Evolutionary conservation across 2,329 filamentous ascomycete genomes (phyloP).

Genomic region (Scytalidium lignicola): DNA sequence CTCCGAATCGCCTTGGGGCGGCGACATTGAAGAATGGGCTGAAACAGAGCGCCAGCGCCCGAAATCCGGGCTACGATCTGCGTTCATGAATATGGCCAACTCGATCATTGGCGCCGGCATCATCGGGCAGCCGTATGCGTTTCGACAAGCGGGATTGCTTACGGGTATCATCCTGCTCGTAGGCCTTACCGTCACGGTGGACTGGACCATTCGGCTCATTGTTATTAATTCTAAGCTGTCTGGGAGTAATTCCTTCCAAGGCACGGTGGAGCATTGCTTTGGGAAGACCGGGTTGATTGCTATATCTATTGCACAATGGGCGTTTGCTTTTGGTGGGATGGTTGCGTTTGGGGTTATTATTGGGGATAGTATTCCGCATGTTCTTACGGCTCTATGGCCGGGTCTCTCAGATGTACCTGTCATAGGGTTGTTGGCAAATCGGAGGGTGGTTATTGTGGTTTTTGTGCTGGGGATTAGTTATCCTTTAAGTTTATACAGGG

Average conservation of each 20-base stretch:
- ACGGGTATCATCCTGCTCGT: slow-evolving; percentile 76
- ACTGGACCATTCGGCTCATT: slow-evolving; percentile 97
- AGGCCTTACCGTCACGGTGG: slow-evolving; percentile 73
- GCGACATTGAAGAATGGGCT: slow-evolving; percentile 41
- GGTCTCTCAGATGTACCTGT: slow-evolving; percentile 67
- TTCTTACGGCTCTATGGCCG: slow-evolving; percentile 78
- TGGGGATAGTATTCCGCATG: slow-evolving; percentile 91
- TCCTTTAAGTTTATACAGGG: slow-evolving; percentile 86
- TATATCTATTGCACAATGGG: slow-evolving; percentile 88
- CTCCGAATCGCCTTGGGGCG: slow-evolving; percentile 33
- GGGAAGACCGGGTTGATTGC: slow-evolving; percentile 82
- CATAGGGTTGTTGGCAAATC: slow-evolving; percentile 74
- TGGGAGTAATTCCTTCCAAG: slow-evolving; percentile 89
- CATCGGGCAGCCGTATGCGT: slow-evolving; percentile 89
- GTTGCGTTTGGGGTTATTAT: slow-evolving; percentile 97
- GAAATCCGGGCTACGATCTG: slow-evolving; percentile 78
- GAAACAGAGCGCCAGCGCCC: slow-evolving; percentile 58
- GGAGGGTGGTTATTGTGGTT: slow-evolving; percentile 79
- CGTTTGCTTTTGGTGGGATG: slow-evolving; percentile 98
- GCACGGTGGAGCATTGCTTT: slow-evolving; percentile 94
- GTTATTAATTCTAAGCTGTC: slow-evolving; percentile 97
- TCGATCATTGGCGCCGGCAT: slow-evolving; percentile 82
- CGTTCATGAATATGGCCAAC: slow-evolving; percentile 99
- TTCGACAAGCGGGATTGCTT: slow-evolving; percentile 82
- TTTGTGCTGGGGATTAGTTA: slow-evolving; percentile 84